Base-by-base conservation (phyloP, 106 monocot genomes). In the Dendrobium huoshanense region DNA sequence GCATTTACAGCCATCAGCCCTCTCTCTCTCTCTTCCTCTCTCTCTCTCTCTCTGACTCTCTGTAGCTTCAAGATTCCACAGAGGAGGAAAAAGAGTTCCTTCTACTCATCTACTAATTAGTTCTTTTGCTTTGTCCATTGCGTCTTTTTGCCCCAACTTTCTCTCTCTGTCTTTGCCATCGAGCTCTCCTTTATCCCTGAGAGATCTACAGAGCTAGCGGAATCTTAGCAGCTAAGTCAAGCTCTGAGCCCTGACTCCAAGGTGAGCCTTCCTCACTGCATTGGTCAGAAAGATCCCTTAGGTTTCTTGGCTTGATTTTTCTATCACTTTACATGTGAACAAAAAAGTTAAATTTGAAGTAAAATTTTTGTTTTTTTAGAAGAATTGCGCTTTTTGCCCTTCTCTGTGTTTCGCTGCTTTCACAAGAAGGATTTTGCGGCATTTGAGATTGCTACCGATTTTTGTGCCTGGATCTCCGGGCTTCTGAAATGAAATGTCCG, bases 221-320 rank as follows among this genome's bases (percentile, higher is more conserved):
- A 73, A 73, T 73, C 73, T 81, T 75, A 43, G 73, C 74, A 75
- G 56, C 81, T 7, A 74, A 81, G 58, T 75, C 75, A 74, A 77
- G 77, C 27, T 15, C 61, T 25, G 1, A 24, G 9, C 31, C 10
- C 74, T 0, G 43, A 44, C 16, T 16, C 9, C 29, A 18, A 74
- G 81, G 55, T 74, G 24, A 74, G 41, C 18, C 54, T 81, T 31
- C 42, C 13, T 37, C 73, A 27, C 24, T 25, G 49, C 76, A 76
- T 76, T 47, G 76, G 49, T 74, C 41, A n/a, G 43, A 74, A 4
- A 37, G 33, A 72, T 72, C 72, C 43, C 49, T 54, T 20, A 72
- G 80, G 47, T 22, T 54, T 80, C 18, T 27, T 65, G 55, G 33
- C 20, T 16, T 55, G 49, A 33, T 49, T 17, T 77, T 4, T 27